Conservation (phyloP, 495 filamentous ascomycete species). For the Cercophora samala region DNA sequence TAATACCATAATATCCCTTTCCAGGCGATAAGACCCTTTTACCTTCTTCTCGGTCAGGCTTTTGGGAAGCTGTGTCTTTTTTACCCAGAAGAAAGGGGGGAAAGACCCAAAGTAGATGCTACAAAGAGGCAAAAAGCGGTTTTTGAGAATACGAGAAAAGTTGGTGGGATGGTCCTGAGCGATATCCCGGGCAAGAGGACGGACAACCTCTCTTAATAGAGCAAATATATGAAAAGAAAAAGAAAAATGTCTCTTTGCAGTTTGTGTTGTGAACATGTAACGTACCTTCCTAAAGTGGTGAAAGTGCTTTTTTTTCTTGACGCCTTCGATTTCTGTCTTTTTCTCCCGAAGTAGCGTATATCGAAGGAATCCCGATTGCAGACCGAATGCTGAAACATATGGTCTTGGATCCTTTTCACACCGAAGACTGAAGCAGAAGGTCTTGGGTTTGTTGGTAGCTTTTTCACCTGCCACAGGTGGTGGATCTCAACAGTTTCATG, state of each 20-base stretch:
- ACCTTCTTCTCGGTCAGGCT: neutral
- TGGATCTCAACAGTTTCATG: neutral
- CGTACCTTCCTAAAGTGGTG: neutral
- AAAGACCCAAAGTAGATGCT: neutral
- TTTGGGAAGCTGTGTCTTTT: neutral
- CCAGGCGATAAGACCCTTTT: too few species aligned
- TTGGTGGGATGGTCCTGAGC: neutral
- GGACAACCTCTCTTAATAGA: neutral
- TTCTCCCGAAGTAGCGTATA: neutral
- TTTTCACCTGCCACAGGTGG: neutral
- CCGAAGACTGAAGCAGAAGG: too few species aligned
- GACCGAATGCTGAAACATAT: too few species aligned
- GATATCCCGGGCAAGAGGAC: neutral
- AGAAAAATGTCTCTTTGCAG: neutral
- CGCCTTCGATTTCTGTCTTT: neutral
- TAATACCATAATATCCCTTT: neutral
- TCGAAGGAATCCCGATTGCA: too few species aligned
- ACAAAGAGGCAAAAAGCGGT: neutral
- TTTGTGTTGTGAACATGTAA: neutral
- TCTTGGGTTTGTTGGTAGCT: neutral
- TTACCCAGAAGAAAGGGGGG: neutral
- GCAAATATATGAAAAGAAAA: neutral
- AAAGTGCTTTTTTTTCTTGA: neutral
- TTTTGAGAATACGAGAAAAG: neutral
- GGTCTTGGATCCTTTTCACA: too few species aligned